Percentiles rank a stretch among this genome's conserved stretches.
Evolutionary conservation across 1,284 basidiomycete genomes (phyloP).

Genomic region (Apiotrichum veenhuisii): DNA sequence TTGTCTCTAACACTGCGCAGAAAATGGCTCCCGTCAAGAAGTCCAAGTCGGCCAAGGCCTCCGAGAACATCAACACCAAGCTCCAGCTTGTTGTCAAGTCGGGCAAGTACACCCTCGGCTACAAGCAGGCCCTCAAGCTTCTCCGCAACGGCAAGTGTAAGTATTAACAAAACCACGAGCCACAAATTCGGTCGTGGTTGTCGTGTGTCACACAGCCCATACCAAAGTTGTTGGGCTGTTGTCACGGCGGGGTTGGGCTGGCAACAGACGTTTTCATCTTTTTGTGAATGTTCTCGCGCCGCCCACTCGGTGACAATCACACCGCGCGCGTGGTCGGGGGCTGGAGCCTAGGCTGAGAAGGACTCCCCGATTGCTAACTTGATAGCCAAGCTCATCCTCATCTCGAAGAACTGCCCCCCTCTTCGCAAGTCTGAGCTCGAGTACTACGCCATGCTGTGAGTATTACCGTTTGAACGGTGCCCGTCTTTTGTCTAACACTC

Average conservation of each 20-base stretch:
- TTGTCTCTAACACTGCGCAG: background rate
- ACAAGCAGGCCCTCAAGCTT: constrained; percentile 97
- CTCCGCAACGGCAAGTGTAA: constrained; percentile 97
- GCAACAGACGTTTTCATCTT: too few relatives aligned
- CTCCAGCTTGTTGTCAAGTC: constrained; percentile 99
- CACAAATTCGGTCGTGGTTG: background rate
- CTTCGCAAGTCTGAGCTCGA: constrained; percentile 99
- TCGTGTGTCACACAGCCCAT: background rate
- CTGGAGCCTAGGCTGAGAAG: constrained; percentile 75
- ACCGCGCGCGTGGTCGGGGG: constrained; percentile 5
- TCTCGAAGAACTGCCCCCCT: constrained; percentile 98
- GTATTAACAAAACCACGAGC: constrained; percentile 42
- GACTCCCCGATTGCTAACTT: constrained; percentile 67
- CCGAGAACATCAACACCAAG: constrained; percentile 91
- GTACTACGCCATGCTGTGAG: constrained; percentile 96
- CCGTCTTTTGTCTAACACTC: background rate
- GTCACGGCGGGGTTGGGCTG: too few relatives aligned
- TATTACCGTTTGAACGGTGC: constrained; percentile 1
- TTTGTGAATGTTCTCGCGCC: too few relatives aligned
- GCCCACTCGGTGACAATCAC: background rate
- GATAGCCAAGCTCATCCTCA: constrained; percentile 94
- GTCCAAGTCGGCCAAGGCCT: constrained; percentile 84
- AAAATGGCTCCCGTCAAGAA: constrained; percentile 90
- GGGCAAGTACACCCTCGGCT: constrained; percentile 74
- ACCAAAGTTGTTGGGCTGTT: background rate